These are phyloP conservation scores for Lichtheimia hyalospora DNA, from an alignment of 371 early-diverging fungal species.

Conservation along the genomic window DNA sequence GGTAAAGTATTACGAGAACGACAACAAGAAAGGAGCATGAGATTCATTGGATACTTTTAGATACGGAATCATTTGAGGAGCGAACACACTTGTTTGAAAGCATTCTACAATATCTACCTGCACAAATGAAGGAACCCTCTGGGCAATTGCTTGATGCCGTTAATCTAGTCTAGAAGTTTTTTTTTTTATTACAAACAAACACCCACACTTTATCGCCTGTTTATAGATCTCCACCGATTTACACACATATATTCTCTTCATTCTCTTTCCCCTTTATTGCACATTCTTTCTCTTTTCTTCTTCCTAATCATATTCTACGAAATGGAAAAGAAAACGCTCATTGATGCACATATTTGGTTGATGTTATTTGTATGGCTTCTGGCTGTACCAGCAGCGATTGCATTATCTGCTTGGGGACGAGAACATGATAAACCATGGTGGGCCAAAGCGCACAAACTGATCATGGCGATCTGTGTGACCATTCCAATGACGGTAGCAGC, in stretches of 20 bases:
- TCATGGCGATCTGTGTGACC: slow-evolving; percentile 27
- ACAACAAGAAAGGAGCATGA: no score
- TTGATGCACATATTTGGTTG: slow-evolving; percentile 23
- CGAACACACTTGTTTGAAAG: slow-evolving; percentile 71
- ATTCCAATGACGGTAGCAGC: slow-evolving; percentile 27
- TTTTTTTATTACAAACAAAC: slow-evolving; percentile 1
- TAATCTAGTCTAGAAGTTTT: slow-evolving; percentile 21
- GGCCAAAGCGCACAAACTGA: slow-evolving; percentile 34
- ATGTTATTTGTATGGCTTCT: slow-evolving; percentile 37
- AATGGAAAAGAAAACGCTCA: slow-evolving; percentile 12
- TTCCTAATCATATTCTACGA: not conserved
- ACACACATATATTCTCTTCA: not conserved
- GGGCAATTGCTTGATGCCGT: slow-evolving; percentile 74
- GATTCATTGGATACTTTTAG: not conserved
- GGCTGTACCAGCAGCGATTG: slow-evolving; percentile 32
- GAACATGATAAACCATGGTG: slow-evolving; percentile 28
- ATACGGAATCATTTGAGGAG: slow-evolving; percentile 33
- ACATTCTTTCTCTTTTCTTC: not conserved
- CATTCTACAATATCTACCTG: slow-evolving; percentile 76
- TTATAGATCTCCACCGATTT: not conserved
- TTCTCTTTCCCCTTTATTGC: not conserved
- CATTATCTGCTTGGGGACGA: slow-evolving; percentile 29
- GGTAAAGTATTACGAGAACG: no score
- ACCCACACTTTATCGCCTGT: not conserved
- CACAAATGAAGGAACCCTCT: slow-evolving; percentile 78